phyloP scores from a whole-genome alignment of 176 grass and related monocot species.

The Microstegium vimineum region DNA sequence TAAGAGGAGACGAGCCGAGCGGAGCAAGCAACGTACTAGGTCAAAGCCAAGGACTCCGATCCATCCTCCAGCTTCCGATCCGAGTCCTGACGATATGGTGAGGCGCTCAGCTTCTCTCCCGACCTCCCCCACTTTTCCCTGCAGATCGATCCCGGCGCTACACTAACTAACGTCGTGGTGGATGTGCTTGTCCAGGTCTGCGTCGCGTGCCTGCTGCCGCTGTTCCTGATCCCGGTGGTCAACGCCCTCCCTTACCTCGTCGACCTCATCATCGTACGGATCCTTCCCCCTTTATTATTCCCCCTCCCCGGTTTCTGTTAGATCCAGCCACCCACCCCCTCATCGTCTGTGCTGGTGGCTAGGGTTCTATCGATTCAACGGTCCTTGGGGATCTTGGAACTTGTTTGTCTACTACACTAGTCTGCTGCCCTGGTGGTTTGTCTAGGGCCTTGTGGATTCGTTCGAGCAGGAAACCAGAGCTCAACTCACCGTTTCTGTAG shows the following conservation, averaged over 20 bases:
- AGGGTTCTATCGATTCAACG: background rate
- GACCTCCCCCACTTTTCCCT: background rate
- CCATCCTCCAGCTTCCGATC: background rate
- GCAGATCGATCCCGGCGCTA: background rate
- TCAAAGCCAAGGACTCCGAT: background rate
- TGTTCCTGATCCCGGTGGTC: conserved; percentile 88
- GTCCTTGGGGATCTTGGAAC: background rate
- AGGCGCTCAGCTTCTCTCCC: background rate
- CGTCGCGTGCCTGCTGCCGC: conserved; percentile 75
- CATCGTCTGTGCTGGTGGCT: background rate
- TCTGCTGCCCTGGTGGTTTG: background rate
- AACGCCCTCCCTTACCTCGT: conserved; percentile 95
- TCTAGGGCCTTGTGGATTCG: background rate
- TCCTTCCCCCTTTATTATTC: too few species aligned
- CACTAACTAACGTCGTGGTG: background rate
- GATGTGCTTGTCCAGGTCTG: conserved; percentile 48
- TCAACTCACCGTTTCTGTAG: background rate
- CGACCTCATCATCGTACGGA: conserved; percentile 72
- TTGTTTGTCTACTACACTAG: background rate
- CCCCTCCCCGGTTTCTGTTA: background rate
- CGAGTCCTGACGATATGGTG: conserved; percentile 39
- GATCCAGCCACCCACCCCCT: background rate
- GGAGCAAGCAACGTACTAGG: background rate
- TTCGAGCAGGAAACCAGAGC: background rate
- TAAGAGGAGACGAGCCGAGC: background rate